Conservation (phyloP, 352 stramenopile genomes). For the Globisporangium camurandrum region DNA sequence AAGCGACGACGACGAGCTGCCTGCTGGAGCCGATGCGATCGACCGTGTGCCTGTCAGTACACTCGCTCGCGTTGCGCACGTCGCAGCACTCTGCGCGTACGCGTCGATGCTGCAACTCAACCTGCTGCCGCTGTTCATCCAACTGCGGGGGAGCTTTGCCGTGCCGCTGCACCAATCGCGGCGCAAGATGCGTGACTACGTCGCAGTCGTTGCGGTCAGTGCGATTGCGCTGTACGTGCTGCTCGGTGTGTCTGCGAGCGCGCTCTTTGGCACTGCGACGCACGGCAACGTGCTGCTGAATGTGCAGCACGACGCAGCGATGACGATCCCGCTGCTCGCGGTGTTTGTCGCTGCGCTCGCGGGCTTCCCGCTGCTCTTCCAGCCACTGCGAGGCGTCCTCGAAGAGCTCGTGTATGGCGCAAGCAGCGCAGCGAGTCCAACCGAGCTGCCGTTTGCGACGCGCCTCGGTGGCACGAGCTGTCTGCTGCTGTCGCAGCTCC, state of each 20-base stretch:
- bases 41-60: not conserved
- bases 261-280: conserved; percentile 48
- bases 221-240: conserved; percentile 55
- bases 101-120: conserved; percentile 86
- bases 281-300: conserved; percentile 78
- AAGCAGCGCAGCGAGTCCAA: not conserved
- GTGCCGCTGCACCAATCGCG: conserved; percentile 16
- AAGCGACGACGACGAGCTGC: too few relatives aligned
- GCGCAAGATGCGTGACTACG: conserved; percentile 1
- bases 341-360: conserved; percentile 66
- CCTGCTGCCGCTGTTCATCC: conserved; percentile 64
- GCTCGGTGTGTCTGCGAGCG: conserved; percentile 41
- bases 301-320: conserved; percentile 58
- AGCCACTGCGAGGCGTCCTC: conserved; percentile 50
- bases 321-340: conserved; percentile 58
- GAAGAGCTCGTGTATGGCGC: conserved; percentile 48
- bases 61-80: conserved; percentile 40
- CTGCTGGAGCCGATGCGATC: conserved; percentile 4
- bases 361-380: conserved; percentile 72
- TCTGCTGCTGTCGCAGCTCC: conserved; percentile 46
- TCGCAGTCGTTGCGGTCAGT: conserved; percentile 37
- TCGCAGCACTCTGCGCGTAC: conserved; percentile 75
- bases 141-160: conserved; percentile 53
- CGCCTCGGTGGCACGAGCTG: conserved; percentile 40
- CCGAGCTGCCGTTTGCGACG: conserved; percentile 18